Conservation (phyloP, 805 yeast genomes). For the Starmerella bombi region DNA sequence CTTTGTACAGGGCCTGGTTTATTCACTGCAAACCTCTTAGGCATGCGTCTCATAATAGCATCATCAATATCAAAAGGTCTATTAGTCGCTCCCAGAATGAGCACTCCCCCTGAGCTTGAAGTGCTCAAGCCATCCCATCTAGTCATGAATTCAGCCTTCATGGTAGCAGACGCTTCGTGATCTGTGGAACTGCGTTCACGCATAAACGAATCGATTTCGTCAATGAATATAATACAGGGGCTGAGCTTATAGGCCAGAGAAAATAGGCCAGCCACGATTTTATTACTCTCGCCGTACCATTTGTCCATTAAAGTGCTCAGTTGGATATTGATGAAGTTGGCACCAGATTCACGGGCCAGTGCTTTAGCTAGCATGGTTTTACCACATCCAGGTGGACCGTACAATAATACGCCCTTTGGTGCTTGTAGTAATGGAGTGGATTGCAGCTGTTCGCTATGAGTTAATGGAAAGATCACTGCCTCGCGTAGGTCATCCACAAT, state of each 20-base stretch:
- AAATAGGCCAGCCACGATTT: constrained; percentile 84
- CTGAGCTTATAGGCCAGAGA: constrained; percentile 77
- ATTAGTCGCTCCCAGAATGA: constrained; percentile 91
- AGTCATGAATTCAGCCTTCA: constrained; percentile 95
- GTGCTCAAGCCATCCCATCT: constrained; percentile 88
- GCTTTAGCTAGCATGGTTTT: constrained; percentile 97
- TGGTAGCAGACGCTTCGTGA: constrained; percentile 89
- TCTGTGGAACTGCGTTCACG: constrained; percentile 73
- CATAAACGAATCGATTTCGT: constrained; percentile 88
- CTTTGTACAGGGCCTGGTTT: constrained; percentile 63
- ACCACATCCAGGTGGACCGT: constrained; percentile 98
- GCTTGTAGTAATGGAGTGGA: constrained; percentile 61
- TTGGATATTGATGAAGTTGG: constrained; percentile 77
- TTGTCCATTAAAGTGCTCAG: constrained; percentile 93
- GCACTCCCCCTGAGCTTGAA: constrained; percentile 46
- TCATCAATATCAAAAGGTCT: constrained; percentile 81
- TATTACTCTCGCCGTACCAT: constrained; percentile 95
- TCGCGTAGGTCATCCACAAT: constrained; percentile 79
- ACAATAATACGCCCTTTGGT: constrained; percentile 83
- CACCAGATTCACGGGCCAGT: constrained; percentile 79
- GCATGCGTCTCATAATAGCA: constrained; percentile 86
- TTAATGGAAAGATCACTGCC: constrained; percentile 75
- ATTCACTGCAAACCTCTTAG: constrained; percentile 70
- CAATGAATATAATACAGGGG: constrained; percentile 91
- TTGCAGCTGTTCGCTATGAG: constrained; percentile 36